Base-by-base conservation (phyloP, 768 basidiomycete species). In the Phlegmacium glaucopus region DNA sequence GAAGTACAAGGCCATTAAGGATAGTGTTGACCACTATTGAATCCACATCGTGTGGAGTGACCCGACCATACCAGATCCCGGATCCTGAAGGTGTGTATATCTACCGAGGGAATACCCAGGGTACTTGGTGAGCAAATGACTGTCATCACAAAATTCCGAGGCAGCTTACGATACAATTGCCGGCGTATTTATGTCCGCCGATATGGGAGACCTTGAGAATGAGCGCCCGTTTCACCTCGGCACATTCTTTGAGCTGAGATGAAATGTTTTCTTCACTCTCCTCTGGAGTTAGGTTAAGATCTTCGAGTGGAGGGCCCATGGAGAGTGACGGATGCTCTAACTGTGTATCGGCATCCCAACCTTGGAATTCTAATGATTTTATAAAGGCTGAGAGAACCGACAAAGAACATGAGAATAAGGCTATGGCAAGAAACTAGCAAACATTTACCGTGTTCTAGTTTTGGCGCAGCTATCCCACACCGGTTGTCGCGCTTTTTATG, bases 401-500 rank as follows among this genome's bases (percentile, higher is more conserved):
- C 40, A 43, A 41, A 39, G 57, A 36, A 43, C 36, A 44, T 62
- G 55, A 17, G 26, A 36, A 43, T 16, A 39, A 35, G 28, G 32
- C 39, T 47, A 22, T 35, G 9, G 18, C 48, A 65, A 69, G 51
- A 54, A 88, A 34, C 58, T 54, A 42, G 54, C 47, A 50, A 13
- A 30, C 51, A 67, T 72, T 52, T 51, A 88, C 88, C 77, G 56
- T 85, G 76, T 61, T 87, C 85, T 28, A 96, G 80, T 57, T 87
- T 82, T 2, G 89, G 88, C 1, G 93, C 92, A 9, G 88, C 83
- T 38, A 97, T 85, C 18, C 81, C 80, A 65, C 95, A 99, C 50
- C 92, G 82, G 61, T 94, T 94, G 68, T 97, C 95, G 27, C 94
- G 76, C 57, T 79, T 81, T 69, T 93, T 92, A 69, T 98, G 95